These are phyloP conservation scores for Coemansia sp. DNA, from an alignment of 192 early-diverging fungal species.

Conservation along the genomic window DNA sequence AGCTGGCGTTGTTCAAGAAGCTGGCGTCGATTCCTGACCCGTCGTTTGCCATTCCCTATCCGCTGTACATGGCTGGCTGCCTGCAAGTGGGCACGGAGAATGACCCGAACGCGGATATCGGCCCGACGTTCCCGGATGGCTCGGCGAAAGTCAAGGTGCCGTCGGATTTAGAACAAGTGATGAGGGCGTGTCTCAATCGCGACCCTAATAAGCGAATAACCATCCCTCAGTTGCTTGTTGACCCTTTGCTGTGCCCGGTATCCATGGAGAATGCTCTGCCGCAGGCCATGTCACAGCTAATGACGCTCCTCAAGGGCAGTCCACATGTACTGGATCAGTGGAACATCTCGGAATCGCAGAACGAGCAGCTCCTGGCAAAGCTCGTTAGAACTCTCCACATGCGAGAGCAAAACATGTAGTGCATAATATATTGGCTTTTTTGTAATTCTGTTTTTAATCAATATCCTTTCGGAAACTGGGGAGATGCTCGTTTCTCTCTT, in stretches of 20 bases:
- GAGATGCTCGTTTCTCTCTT: not conserved
- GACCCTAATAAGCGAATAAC: slow-evolving; percentile 67
- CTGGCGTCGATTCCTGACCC: slow-evolving; percentile 74
- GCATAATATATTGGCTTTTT: not conserved
- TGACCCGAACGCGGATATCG: slow-evolving; percentile 33
- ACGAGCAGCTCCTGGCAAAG: slow-evolving; percentile 35
- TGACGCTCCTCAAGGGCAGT: slow-evolving; percentile 41
- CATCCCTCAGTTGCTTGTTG: slow-evolving; percentile 69
- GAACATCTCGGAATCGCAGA: slow-evolving; percentile 45
- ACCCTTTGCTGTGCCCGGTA: slow-evolving; percentile 63
- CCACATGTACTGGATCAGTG: slow-evolving; percentile 52
- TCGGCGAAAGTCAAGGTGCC: slow-evolving; percentile 47
- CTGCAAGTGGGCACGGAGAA: slow-evolving; percentile 32
- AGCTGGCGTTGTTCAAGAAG: slow-evolving; percentile 69
- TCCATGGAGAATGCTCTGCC: slow-evolving; percentile 43
- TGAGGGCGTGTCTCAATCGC: slow-evolving; percentile 72
- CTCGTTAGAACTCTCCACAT: slow-evolving; percentile 27
- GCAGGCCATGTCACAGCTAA: slow-evolving; percentile 44
- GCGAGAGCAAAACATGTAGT: slow-evolving; percentile 26
- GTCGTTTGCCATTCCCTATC: slow-evolving; percentile 67
- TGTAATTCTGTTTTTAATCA: not conserved
- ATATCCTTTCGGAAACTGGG: not conserved
- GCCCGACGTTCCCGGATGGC: slow-evolving; percentile 16
- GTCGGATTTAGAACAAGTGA: slow-evolving; percentile 59
- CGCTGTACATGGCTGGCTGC: slow-evolving; percentile 49